phyloP scores from a whole-genome alignment of 2,329 filamentous ascomycete species.

The Colletotrichum nymphaeae region DNA sequence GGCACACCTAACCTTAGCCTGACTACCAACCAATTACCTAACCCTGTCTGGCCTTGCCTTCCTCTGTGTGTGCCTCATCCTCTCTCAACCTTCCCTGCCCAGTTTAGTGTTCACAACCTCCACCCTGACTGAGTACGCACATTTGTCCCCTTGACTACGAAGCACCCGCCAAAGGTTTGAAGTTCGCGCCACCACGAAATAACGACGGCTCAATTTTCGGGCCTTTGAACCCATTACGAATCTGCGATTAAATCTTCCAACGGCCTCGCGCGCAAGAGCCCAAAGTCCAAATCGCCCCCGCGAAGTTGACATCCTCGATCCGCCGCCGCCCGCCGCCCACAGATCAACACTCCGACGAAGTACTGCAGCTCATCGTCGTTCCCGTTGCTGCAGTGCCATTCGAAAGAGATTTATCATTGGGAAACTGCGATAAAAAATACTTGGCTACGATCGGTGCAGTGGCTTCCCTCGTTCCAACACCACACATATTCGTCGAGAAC shows the following conservation, averaged over 20 bases:
- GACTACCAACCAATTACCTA: background rate
- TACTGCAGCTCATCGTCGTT: background rate
- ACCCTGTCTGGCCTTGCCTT: constrained; percentile 9
- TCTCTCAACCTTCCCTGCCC: constrained; percentile 7
- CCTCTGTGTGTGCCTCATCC: background rate
- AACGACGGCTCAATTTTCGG: background rate
- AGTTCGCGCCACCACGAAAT: background rate
- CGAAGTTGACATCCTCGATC: constrained; percentile 3
- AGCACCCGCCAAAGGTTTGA: background rate
- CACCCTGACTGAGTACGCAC: background rate
- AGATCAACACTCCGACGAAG: background rate
- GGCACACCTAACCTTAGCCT: background rate
- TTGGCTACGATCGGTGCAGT: background rate
- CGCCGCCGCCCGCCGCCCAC: background rate
- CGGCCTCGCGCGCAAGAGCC: background rate
- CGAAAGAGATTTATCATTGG: background rate
- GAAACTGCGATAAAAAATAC: background rate
- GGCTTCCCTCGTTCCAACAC: background rate
- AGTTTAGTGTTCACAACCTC: constrained; percentile 5
- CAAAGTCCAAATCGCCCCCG: background rate
- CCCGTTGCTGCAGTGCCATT: background rate
- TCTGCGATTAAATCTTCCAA: background rate
- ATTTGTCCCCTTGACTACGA: background rate
- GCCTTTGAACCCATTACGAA: background rate
- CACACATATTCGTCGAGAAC: background rate